Percentiles rank a stretch among this genome's conserved stretches.
phyloP scores from a whole-genome alignment of 108 stramenopile species.

The Hondaea fermentalgiana region DNA sequence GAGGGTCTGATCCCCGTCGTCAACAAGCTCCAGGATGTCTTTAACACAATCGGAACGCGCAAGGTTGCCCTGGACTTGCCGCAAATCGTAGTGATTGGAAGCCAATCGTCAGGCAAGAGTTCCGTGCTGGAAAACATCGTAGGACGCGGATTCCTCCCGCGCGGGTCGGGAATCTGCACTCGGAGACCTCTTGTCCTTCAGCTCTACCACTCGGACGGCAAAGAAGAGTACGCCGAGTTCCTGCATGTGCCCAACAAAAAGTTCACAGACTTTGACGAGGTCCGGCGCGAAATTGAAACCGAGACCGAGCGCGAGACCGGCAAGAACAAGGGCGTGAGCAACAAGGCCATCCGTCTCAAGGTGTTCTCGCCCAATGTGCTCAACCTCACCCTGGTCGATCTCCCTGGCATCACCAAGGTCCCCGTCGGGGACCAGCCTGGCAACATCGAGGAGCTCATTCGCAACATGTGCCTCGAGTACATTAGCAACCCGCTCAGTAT shows the following conservation, averaged over 20 bases:
- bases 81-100: conserved; percentile 91
- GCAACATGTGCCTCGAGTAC: conserved; percentile 77
- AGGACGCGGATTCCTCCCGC: conserved; percentile 79
- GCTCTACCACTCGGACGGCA: conserved; percentile 57
- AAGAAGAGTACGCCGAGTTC: conserved; percentile 88
- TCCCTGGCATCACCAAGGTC: conserved; percentile 87
- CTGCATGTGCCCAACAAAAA: conserved; percentile 74
- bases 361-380: conserved; percentile 85
- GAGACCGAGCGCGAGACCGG: conserved; percentile 94
- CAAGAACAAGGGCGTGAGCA: conserved; percentile 65
- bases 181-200: conserved; percentile 86
- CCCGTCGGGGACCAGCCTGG: conserved; percentile 91
- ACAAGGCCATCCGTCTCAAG: conserved; percentile 81
- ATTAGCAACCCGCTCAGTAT: conserved; percentile 87
- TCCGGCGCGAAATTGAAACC: conserved; percentile 77
- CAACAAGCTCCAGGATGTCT: conserved; percentile 94
- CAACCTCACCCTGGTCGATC: conserved; percentile 92
- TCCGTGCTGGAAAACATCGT: conserved; percentile 90
- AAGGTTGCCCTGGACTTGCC: conserved; percentile 84
- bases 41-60: conserved; percentile 79
- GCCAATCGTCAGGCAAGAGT: conserved; percentile 90
- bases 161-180: conserved; percentile 94
- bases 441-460: conserved; percentile 88
- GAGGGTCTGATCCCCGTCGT: conserved; percentile 95
- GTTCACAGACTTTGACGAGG: conserved; percentile 74